Percentiles rank a stretch among this genome's conserved stretches.
phyloP scores from a whole-genome alignment of 2,329 filamentous ascomycete species.

The Fonsecaea monophora region DNA sequence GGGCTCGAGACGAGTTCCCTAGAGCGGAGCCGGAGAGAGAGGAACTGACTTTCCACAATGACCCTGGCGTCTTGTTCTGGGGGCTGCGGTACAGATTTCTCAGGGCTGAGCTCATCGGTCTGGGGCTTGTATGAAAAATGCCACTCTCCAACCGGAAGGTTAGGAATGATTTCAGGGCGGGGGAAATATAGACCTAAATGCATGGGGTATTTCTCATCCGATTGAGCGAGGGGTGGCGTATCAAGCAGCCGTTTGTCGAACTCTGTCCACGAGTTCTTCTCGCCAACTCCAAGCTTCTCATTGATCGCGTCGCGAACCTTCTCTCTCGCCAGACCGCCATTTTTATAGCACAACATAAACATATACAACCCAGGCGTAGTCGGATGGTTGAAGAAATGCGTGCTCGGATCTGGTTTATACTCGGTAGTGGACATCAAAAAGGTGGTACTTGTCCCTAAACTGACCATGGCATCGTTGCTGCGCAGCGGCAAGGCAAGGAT shows the following conservation, averaged over 20 bases:
- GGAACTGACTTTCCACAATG: constrained; percentile 93
- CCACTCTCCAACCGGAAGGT: constrained; percentile 85
- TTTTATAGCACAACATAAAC: constrained; percentile 99
- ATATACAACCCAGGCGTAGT: constrained; percentile 91
- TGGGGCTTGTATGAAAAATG: constrained; percentile 69
- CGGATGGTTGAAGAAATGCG: constrained; percentile 98
- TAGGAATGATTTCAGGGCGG: constrained; percentile 93
- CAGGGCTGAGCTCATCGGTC: constrained; percentile 61
- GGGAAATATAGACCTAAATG: constrained; percentile 95
- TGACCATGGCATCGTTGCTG: constrained; percentile 90
- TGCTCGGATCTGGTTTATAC: constrained; percentile 86
- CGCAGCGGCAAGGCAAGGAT: constrained; percentile 89
- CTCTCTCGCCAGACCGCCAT: constrained; percentile 91
- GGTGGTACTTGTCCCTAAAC: constrained; percentile 91
- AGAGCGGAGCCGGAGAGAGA: constrained; percentile 87
- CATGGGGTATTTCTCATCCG: constrained; percentile 63
- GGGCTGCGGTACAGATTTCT: constrained; percentile 60
- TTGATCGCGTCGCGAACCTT: constrained; percentile 83
- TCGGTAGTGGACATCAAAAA: constrained; percentile 96
- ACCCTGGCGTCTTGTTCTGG: constrained; percentile 76
- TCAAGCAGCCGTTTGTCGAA: constrained; percentile 78
- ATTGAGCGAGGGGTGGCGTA: constrained; percentile 72
- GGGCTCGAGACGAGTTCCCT: constrained; percentile 72
- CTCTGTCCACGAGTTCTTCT: constrained; percentile 70
- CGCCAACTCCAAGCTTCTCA: constrained; percentile 52